These are phyloP conservation scores for Colletotrichum navitas DNA, from an alignment of 2,329 filamentous ascomycete genomes.

Conservation along the genomic window DNA sequence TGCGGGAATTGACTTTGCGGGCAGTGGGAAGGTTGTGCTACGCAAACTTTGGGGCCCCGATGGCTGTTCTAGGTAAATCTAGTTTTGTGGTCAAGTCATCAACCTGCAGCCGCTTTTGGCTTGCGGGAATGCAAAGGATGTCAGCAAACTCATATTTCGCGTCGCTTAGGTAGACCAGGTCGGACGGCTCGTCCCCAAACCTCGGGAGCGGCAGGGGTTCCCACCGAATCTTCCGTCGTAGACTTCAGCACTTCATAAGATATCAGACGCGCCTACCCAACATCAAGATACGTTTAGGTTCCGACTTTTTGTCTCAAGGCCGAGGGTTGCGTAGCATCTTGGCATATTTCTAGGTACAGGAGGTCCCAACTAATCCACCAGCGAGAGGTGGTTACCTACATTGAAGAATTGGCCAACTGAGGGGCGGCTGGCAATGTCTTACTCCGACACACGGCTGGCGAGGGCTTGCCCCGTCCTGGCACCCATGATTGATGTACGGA, in stretches of 20 bases:
- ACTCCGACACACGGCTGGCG: neutral
- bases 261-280: neutral
- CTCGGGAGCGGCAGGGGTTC: neutral
- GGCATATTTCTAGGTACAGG: neutral
- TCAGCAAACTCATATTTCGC: neutral
- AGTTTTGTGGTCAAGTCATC: neutral
- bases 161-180: neutral
- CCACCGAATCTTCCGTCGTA: neutral
- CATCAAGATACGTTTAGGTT: constrained; percentile 13
- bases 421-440: neutral
- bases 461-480: neutral
- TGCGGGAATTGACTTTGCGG: constrained; percentile 30
- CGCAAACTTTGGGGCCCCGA: neutral
- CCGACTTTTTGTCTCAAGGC: constrained; percentile 1
- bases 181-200: neutral
- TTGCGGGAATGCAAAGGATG: neutral
- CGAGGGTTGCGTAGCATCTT: constrained; percentile 2
- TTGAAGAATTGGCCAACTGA: neutral
- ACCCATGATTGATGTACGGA: too few relatives aligned
- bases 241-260: neutral
- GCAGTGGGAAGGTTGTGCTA: neutral
- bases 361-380: neutral
- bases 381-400: neutral
- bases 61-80: neutral
- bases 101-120: neutral